Evolutionary conservation across 2,329 filamentous ascomycete genomes (phyloP).

Genomic region (Trichoderma asperellum): DNA sequence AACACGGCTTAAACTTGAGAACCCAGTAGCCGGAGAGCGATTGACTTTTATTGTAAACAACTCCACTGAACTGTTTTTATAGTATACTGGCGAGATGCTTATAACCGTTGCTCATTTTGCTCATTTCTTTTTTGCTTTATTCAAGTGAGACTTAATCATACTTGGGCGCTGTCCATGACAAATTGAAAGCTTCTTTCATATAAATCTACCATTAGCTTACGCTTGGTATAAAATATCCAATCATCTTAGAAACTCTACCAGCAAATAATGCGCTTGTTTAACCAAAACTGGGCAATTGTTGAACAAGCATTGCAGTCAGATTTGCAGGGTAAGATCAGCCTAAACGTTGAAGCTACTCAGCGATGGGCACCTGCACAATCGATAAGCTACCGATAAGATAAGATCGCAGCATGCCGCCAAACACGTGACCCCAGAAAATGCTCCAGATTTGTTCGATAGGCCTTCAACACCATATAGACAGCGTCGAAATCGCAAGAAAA

Average conservation of each 20-base stretch:
- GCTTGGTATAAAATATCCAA: not conserved
- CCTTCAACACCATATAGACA: slow-evolving; percentile 22
- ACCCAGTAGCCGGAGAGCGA: not conserved
- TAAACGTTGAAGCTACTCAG: not conserved
- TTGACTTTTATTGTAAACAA: not conserved
- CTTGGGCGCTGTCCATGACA: too few relatives aligned
- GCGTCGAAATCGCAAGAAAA: not conserved
- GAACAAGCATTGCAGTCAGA: too few relatives aligned
- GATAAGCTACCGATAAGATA: slow-evolving; percentile 23
- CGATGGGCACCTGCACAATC: not conserved
- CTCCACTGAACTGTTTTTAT: not conserved
- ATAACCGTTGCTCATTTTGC: not conserved
- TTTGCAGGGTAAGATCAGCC: not conserved
- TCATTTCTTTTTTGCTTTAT: not conserved
- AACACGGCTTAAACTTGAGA: not conserved
- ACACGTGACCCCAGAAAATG: slow-evolving; percentile 30
- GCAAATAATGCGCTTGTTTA: not conserved
- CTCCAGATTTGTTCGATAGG: slow-evolving; percentile 16
- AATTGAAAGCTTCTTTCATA: not conserved
- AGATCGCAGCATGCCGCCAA: slow-evolving; percentile 15
- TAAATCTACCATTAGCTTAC: not conserved
- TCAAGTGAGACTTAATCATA: not conserved
- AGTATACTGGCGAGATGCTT: not conserved
- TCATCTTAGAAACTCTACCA: not conserved
- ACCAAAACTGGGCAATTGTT: not conserved